Evolutionary conservation across 2,329 filamentous ascomycete species (phyloP), one percentile per base, ranked within the genome.

Genomic region (Alternaria sp.): DNA sequence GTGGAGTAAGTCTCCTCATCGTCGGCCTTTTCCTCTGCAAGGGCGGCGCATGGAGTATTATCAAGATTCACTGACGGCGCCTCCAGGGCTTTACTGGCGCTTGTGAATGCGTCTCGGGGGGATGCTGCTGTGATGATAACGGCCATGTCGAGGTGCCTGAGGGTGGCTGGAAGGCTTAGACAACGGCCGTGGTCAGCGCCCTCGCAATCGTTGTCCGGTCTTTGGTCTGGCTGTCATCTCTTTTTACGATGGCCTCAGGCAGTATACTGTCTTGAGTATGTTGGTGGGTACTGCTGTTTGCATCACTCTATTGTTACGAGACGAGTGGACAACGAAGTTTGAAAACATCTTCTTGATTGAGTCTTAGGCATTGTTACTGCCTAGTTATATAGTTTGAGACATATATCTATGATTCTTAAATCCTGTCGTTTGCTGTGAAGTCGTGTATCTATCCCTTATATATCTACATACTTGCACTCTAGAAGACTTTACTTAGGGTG

Each of bases 71-170:
- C 19, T 61, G 11, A 57, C 25, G 12, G 10, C 8, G 9, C 15
- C 28, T 26, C 12, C 12, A 59, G 57, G 57, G 57, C 5, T 59
- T 45, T 26, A 26, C 40, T 25, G 57, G 57, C 17, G 26, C 15
- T n/a, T 59, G 49, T 19, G 11, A 54, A 25, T 59, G 57, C 36
- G 57, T 59, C 19, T 46, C 46, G 19, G 45, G 53, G 25, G 57
- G 57, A 12, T 59, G 57, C 23, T 59, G 57, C 49, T 59, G 57
- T 30, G 57, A 47, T 26, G 32, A 17, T 36, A n/a, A 46, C 40
- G 32, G 32, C n/a, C 26, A 46, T 17, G 49, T 43, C 12, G 57
- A 26, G 43, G 49, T 50, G 12, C 57, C 57, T 10, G 49, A 26
- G 19, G 57, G 40, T 26, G 57, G 49, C 13, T 59, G 57, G 57